These are phyloP conservation scores for Polyplosphaeria fusca DNA, from an alignment of 495 filamentous ascomycete species.

Conservation along the genomic window DNA sequence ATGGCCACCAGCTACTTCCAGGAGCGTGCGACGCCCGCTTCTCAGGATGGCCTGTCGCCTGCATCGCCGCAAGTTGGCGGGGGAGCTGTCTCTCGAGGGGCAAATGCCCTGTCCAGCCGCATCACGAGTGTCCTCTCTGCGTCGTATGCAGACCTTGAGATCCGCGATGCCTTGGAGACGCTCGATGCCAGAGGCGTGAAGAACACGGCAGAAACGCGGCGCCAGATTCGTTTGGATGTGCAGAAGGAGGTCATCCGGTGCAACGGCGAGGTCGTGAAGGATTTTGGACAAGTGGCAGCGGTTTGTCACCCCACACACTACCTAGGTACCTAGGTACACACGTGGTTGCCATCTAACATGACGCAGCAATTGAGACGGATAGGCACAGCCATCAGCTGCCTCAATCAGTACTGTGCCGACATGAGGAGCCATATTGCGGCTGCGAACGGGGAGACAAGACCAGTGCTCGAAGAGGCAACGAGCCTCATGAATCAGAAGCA, in stretches of 20 bases:
- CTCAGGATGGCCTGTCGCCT: constrained; percentile 26
- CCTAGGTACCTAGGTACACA: too few relatives aligned
- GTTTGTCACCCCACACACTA: constrained; percentile 49
- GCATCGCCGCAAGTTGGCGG: constrained; percentile 29
- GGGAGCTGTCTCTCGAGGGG: constrained; percentile 26
- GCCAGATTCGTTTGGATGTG: constrained; percentile 76
- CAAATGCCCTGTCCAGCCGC: constrained; percentile 67
- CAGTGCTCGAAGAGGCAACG: constrained; percentile 75
- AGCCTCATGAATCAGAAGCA: constrained; percentile 69
- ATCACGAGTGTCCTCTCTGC: constrained; percentile 82
- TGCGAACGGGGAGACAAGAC: constrained; percentile 70
- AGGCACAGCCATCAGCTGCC: constrained; percentile 68
- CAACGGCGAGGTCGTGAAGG: constrained; percentile 85
- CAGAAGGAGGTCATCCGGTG: constrained; percentile 91
- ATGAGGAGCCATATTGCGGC: constrained; percentile 73
- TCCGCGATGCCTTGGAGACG: constrained; percentile 76
- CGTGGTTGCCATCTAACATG: constrained; percentile 23
- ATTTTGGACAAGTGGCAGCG: constrained; percentile 90
- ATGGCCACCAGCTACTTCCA: constrained; percentile 30
- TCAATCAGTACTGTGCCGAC: constrained; percentile 78
- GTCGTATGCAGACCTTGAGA: constrained; percentile 89
- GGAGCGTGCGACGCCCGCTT: constrained; percentile 29
- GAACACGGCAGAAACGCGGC: constrained; percentile 76
- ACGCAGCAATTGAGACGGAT: constrained; percentile 81
- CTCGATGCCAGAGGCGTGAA: constrained; percentile 67